Base-by-base conservation (phyloP, 495 filamentous ascomycete genomes). In the Venustampulla echinocandica region DNA sequence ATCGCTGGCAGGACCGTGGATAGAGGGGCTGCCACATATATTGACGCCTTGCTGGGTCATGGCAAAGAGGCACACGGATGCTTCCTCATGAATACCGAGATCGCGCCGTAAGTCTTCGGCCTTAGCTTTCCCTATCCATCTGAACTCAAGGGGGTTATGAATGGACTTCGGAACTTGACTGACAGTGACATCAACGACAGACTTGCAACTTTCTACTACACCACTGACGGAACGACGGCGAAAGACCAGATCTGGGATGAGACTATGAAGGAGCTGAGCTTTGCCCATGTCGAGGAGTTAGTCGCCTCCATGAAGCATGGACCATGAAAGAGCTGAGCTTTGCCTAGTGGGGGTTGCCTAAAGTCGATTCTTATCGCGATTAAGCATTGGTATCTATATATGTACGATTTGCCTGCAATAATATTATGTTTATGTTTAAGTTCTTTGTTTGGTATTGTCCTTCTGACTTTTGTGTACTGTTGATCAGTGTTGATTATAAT, bases 21-120 rank as follows among this genome's bases (percentile, higher is more conserved):
- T 17, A 49, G 49, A 7, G 64, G 69, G 14, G 64, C 64, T 3
- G 60, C 60, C 42, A 59, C 58, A 9, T 64, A 60, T 43, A 18
- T 67, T 9, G 69, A 72, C 42, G 65, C 64, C 4, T 51, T 56
- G 0, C 53, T 68, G 1, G 45, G 52, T 22, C 61, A 69, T 47
- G 64, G 66, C 0, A 63, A 64, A 47, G 65, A 70, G 44, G 61
- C 66, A 1, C 68, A 70, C 42, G 62, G 64, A 7, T 63, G 56
- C 35, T 64, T 61, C 35, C 28, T 68, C 0, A 63, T 62, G 62
- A 61, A 62, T 21, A 67, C 61, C 55, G 50, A 65, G 46, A 57
- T 71, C 35, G 36, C 49, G 5, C 66, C 66, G 64, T 69, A 57
- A 61, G 68, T 58, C 27, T 7, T 28, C 13, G 25, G n/a, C 32